These are phyloP conservation scores for Amauroascus verrucosus DNA, from an alignment of 2,329 filamentous ascomycete species.

Conservation along the genomic window DNA sequence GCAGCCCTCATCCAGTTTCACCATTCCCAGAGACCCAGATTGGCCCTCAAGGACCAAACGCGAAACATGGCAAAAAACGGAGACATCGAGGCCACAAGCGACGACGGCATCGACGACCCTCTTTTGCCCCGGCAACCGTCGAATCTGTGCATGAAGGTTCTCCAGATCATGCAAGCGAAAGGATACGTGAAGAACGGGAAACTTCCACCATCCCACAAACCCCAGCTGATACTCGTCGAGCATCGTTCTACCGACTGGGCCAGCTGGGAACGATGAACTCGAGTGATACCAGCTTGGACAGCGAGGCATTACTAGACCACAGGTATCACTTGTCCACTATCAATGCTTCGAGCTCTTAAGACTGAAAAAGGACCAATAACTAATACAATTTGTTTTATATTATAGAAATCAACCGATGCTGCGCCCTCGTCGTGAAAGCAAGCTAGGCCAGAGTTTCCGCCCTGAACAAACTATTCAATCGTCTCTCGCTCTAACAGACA, in stretches of 20 bases:
- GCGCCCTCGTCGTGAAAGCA: slow-evolving; percentile 52
- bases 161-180: slow-evolving; percentile 23
- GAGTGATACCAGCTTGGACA: slow-evolving; percentile 82
- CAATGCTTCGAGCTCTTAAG: too few relatives aligned
- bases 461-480: slow-evolving; percentile 19
- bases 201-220: slow-evolving; percentile 26
- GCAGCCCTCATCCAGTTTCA: not conserved
- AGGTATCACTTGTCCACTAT: slow-evolving; percentile 44
- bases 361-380: not conserved
- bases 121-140: slow-evolving; percentile 57
- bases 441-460: slow-evolving; percentile 32
- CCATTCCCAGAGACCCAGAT: slow-evolving; percentile 9
- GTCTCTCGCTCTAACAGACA: slow-evolving; percentile 1
- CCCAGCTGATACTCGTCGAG: slow-evolving; percentile 29
- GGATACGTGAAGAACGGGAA: slow-evolving; percentile 43
- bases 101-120: slow-evolving; percentile 64
- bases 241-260: slow-evolving; percentile 46
- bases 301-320: slow-evolving; percentile 78
- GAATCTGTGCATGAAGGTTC: slow-evolving; percentile 38
- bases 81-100: slow-evolving; percentile 70
- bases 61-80: slow-evolving; percentile 48
- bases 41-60: slow-evolving; percentile 6
- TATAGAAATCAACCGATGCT: slow-evolving; percentile 50
- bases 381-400: not conserved
- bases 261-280: slow-evolving; percentile 44